phyloP scores from a whole-genome alignment of 2,329 filamentous ascomycete genomes.

The Biscogniauxia marginata region DNA sequence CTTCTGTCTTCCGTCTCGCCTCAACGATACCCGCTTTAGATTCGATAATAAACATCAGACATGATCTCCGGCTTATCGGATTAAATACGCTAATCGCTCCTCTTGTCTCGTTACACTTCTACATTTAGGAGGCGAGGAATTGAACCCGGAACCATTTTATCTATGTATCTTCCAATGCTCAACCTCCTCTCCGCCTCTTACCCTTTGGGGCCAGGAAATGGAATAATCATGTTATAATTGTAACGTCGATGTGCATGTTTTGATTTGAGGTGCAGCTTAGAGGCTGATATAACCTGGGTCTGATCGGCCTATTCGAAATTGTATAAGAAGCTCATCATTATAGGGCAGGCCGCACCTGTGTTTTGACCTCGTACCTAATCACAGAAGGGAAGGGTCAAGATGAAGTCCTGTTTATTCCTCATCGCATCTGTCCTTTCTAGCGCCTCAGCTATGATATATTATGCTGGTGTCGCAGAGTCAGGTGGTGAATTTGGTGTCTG shows the following conservation, averaged over 20 bases:
- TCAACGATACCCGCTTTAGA: conserved; percentile 26
- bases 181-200: background rate
- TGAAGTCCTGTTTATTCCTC: conserved; percentile 21
- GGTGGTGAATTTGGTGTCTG: conserved; percentile 47
- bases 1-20: conserved; percentile 22
- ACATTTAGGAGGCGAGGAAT: background rate
- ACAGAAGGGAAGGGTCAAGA: conserved; percentile 4
- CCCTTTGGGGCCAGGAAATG: background rate
- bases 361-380: background rate
- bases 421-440: conserved; percentile 20
- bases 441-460: conserved; percentile 44
- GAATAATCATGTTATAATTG: background rate
- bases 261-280: background rate
- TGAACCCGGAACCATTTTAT: background rate
- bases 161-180: background rate
- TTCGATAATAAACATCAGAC: background rate
- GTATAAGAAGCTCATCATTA: background rate
- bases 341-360: background rate
- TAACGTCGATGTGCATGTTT: background rate
- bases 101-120: background rate
- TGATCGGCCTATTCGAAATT: background rate
- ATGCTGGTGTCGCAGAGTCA: conserved; percentile 47
- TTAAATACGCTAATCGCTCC: background rate
- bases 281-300: background rate
- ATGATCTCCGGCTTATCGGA: background rate